Percentiles rank a stretch among this genome's conserved stretches.
These are phyloP conservation scores for Aspergillus nomiae DNA, from an alignment of 2,329 filamentous ascomycete genomes.

Conservation along the genomic window DNA sequence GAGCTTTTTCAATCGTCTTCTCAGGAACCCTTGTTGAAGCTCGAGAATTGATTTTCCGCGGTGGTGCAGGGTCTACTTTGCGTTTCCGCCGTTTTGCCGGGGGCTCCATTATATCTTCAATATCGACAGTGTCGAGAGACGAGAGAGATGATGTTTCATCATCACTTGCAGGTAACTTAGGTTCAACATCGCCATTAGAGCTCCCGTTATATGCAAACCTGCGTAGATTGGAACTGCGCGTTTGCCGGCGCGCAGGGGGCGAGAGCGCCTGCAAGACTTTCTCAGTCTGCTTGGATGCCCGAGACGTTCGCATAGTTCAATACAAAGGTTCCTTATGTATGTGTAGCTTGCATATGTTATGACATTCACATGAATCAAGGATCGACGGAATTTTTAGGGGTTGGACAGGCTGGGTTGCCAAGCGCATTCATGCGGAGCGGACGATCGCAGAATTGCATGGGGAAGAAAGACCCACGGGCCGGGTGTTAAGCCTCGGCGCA, in stretches of 20 bases:
- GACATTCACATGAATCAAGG: constrained; percentile 25
- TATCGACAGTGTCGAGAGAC: constrained; percentile 50
- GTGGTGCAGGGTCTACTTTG: constrained; percentile 32
- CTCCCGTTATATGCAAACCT: constrained; percentile 29
- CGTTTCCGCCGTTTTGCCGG: constrained; percentile 53
- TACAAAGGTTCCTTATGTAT: background rate
- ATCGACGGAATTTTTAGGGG: constrained; percentile 2
- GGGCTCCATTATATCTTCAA: constrained; percentile 57
- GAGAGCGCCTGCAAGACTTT: constrained; percentile 56
- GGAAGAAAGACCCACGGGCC: background rate
- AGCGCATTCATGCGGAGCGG: constrained; percentile 1
- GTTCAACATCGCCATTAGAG: constrained; percentile 24
- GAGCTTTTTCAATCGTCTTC: constrained; percentile 19
- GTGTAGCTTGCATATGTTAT: background rate
- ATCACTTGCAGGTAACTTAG: constrained; percentile 26
- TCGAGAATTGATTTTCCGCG: constrained; percentile 13
- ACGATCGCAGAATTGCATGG: background rate
- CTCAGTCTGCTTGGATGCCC: constrained; percentile 60
- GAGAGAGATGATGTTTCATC: constrained; percentile 39
- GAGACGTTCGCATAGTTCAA: constrained; percentile 59
- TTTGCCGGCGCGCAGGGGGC: constrained; percentile 44
- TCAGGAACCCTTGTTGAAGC: constrained; percentile 2
- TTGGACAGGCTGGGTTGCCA: background rate
- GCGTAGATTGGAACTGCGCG: constrained; percentile 41
- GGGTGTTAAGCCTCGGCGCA: background rate